Evolutionary conservation across 129 eudicot species (phyloP), one percentile per base, ranked within the genome.

Genomic region (Centrapalus pauciflorus): DNA sequence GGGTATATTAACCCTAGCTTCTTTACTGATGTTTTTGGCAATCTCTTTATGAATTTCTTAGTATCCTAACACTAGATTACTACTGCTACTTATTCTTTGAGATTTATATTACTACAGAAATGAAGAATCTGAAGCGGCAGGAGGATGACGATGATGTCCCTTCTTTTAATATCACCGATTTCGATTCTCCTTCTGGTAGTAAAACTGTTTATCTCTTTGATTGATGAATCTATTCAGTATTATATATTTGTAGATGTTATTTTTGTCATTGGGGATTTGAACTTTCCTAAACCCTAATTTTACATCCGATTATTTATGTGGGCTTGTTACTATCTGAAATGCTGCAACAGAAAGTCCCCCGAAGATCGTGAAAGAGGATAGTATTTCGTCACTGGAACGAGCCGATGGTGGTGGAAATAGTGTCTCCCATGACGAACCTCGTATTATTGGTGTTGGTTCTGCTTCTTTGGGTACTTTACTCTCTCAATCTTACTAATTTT

Each of bases 161-260:
- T 40, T 84, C 85, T 27, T 79, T 80, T 13, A 67, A 66, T 4
- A 29, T 84, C 25, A 62, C 58, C 25, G 80, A 74, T 71, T 79
- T 84, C 30, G 85, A 83, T 63, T 80, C 97, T 48, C 85, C 80
- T 48, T 65, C 77, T 50, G 49, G 79, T 65, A 69, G 79, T 65
- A 69, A 50, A 51, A 17, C 19, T 32, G 3, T 37, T 3, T 67
- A 19, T 9, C 20, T 30, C 27, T 50, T 20, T 76, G n/a, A n/a
- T n/a, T n/a, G n/a, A n/a, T n/a, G 19, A 7, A 74, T 66, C n/a
- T 48, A 4, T 23, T 8, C 25, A n/a, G 23, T 25, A 8, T 1
- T 32, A 40, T 66, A 5, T 74, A 9, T 34, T n/a, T 13, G 59
- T 26, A 2, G 52, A 25, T 56, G 67, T 3, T 40, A n/a, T 52